These are phyloP conservation scores for Sphagnum magellanicum DNA, from an alignment of 228 moss, liverwort and hornwort species.

Conservation along the genomic window DNA sequence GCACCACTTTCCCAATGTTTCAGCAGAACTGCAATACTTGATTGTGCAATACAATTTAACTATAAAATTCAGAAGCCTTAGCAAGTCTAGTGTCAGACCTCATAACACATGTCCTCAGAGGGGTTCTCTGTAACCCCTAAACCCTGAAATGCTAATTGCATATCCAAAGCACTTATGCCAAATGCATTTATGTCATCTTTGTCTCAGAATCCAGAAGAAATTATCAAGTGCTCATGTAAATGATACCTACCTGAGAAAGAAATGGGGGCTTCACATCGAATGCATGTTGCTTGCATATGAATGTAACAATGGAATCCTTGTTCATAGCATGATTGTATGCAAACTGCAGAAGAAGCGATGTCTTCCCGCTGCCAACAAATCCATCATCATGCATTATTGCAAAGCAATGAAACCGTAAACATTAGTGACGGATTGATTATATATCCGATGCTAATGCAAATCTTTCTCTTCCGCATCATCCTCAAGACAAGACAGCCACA, in stretches of 20 bases:
- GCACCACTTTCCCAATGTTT: neutral
- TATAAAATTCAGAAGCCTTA: no score
- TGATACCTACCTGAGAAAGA: conserved; percentile 45
- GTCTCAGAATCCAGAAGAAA: no score
- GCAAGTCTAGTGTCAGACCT: no score
- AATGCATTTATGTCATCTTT: no score
- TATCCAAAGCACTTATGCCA: no score
- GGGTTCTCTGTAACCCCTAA: no score
- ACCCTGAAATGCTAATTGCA: no score
- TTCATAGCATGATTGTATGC: conserved; percentile 72
- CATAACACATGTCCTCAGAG: no score
- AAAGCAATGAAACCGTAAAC: neutral
- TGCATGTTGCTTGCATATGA: conserved; percentile 75
- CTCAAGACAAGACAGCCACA: neutral
- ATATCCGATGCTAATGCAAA: neutral
- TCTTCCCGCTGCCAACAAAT: conserved; percentile 59
- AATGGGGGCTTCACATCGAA: conserved; percentile 63
- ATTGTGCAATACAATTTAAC: no score
- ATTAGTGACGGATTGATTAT: no score
- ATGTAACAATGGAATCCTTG: conserved; percentile 47
- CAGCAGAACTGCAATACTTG: no score
- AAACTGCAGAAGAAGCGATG: conserved; percentile 83
- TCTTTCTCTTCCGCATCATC: neutral
- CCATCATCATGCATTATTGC: neutral
- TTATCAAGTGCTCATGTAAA: no score